Evolutionary conservation across 805 yeast genomes (phyloP), one percentile per base, ranked within the genome.

Genomic region (Wickerhamomyces bovis): DNA sequence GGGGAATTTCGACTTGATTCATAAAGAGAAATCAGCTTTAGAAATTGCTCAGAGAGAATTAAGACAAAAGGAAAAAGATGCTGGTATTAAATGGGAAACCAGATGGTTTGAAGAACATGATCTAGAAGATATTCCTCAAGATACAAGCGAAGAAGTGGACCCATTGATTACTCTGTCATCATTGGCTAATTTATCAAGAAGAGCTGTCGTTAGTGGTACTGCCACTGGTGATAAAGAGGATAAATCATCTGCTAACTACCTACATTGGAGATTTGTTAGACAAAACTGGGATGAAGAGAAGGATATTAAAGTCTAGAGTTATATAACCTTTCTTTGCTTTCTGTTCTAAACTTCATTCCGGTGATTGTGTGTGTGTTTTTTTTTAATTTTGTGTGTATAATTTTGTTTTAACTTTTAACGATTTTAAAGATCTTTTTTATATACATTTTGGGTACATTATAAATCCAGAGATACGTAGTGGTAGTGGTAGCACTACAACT

Each of bases 41-140:
- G 99, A 92, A 70, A 84, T 86, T 59, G 77, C 72, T 21, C 97
- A 92, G 71, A 82, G 99, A 62, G 89, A 80, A 41, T 62, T 84
- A 66, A 80, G 98, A 63, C 81, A 78, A 66, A 64, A 72, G 48
- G 99, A 94, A 68, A 66, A 69, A 49, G 87, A 74, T 35, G 67
- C 75, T 6, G 90, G 86, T 39, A 61, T 63, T 15, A 61, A 62
- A 42, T 92, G 99, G 99, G 66, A 78, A 56, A 77, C 81, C 52
- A 79, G 92, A 67, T 92, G 96, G 92, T 92, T 92, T 66, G 77
- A 76, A 40, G 68, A 70, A 47, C 62, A 70, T 21, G 76, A 76
- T 54, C 67, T 73, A 45, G 48, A 62, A 18, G 60, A 61, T 6
- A 51, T 57, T 20, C 54, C 58, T 4, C 54, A 57, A 9, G 46